Conservation (phyloP, 441 rosid species). For the Corymbia citriodora region DNA sequence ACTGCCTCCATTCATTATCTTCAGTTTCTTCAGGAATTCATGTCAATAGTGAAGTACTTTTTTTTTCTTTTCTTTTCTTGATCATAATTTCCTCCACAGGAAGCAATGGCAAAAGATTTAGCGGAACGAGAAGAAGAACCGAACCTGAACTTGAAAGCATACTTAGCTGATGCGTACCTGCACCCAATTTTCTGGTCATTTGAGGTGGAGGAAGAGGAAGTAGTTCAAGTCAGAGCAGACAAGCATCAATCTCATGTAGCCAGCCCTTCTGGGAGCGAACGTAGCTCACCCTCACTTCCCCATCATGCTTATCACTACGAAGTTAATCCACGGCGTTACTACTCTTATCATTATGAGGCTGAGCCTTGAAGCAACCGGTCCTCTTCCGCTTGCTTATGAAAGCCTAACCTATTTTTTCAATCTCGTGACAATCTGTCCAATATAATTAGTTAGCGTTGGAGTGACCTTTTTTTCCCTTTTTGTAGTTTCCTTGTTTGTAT, state of each 20-base stretch:
- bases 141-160: constrained; percentile 53
- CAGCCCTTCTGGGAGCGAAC: constrained; percentile 30
- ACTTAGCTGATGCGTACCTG: constrained; percentile 84
- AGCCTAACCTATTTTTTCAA: constrained; percentile 11
- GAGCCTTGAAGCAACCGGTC: constrained; percentile 28
- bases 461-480: neutral
- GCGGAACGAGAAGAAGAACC: constrained; percentile 53
- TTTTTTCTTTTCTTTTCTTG: neutral
- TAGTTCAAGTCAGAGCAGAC: constrained; percentile 46
- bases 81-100: constrained; percentile 30
- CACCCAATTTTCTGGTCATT: constrained; percentile 89
- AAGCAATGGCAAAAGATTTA: constrained; percentile 85
- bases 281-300: constrained; percentile 51
- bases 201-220: constrained; percentile 41
- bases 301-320: constrained; percentile 15
- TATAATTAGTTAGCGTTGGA: neutral
- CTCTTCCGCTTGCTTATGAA: constrained; percentile 18
- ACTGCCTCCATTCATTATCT: neutral
- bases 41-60: neutral
- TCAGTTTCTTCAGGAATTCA: neutral
- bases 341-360: constrained; percentile 21
- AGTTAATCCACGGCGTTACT: constrained; percentile 13
- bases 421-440: neutral
- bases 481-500: neutral
- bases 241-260: constrained; percentile 32